Evolutionary conservation across 2,329 filamentous ascomycete species (phyloP).

Genomic region (Alternaria burnsii): DNA sequence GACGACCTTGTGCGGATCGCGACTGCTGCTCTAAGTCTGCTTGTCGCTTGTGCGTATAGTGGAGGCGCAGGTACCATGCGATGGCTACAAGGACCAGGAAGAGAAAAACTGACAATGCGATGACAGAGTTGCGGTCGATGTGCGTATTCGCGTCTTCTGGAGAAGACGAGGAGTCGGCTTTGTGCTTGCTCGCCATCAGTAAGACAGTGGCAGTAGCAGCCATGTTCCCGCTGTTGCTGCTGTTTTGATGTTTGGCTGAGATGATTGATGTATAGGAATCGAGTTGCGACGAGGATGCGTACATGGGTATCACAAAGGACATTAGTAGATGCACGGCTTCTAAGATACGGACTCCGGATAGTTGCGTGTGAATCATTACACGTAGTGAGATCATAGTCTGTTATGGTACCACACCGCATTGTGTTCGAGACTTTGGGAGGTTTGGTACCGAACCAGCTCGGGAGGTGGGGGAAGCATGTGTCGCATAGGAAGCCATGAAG

Average conservation of each 20-base stretch:
- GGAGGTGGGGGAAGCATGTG: constrained; percentile 4
- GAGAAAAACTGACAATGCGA: constrained; percentile 20
- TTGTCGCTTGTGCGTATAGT: neutral
- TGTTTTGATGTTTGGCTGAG: neutral
- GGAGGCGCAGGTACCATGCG: constrained; percentile 1
- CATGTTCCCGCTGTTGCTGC: neutral
- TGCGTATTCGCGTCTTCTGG: neutral
- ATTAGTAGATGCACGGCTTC: neutral
- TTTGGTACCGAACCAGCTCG: constrained; percentile 10
- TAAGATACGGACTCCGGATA: neutral
- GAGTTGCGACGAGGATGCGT: neutral
- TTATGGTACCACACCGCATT: neutral
- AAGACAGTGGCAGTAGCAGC: neutral
- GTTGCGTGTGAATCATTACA: neutral
- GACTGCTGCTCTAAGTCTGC: neutral
- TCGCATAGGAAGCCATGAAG: neutral
- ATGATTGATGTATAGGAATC: neutral
- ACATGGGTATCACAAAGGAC: neutral
- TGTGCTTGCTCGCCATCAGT: neutral
- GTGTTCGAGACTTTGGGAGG: constrained; percentile 1
- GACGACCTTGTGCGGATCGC: neutral
- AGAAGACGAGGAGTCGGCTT: neutral
- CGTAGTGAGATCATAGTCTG: neutral
- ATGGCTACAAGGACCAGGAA: neutral
- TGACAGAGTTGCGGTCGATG: constrained; percentile 20